These are phyloP conservation scores for Sphagnum contortum DNA, from an alignment of 225 moss, liverwort and hornwort genomes.

Conservation along the genomic window DNA sequence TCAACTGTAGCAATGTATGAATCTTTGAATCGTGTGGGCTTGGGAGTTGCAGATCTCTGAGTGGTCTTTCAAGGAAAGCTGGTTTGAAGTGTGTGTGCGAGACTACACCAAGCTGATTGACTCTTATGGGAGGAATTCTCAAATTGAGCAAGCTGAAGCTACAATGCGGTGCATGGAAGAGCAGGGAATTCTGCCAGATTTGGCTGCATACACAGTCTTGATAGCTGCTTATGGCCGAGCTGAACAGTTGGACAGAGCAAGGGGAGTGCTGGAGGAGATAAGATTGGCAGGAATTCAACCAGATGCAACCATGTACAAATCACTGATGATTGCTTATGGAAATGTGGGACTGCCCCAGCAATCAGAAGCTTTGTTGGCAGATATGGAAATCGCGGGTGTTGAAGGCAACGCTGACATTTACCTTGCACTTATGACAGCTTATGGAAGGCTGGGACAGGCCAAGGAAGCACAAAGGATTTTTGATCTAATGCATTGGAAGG, in stretches of 20 bases:
- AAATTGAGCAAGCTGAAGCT: conserved; percentile 51
- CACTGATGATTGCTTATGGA: conserved; percentile 69
- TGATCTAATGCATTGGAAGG: conserved; percentile 69
- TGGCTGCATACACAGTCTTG: conserved; percentile 55
- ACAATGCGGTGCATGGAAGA: conserved; percentile 42
- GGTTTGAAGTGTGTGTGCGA: conserved; percentile 65
- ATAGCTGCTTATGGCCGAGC: conserved; percentile 64
- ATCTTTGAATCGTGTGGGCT: background rate
- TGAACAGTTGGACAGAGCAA: conserved; percentile 45
- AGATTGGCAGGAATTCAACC: conserved; percentile 44
- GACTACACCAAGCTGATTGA: conserved; percentile 86
- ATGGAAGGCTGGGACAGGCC: conserved; percentile 52
- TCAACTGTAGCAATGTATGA: background rate
- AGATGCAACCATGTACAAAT: conserved; percentile 63
- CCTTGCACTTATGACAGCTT: conserved; percentile 61
- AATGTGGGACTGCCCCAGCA: conserved; percentile 49
- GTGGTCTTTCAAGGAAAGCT: conserved; percentile 62
- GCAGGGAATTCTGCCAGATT: conserved; percentile 27
- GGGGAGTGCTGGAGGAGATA: conserved; percentile 39
- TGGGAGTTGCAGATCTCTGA: conserved; percentile 52
- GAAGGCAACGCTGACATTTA: conserved; percentile 38
- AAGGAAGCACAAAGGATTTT: conserved; percentile 65
- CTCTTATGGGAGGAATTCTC: conserved; percentile 64
- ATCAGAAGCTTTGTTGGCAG: conserved; percentile 51
- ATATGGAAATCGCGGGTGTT: conserved; percentile 53